Conservation (phyloP, 1,284 basidiomycete species). For the Cutaneotrichosporon arboriforme region DNA sequence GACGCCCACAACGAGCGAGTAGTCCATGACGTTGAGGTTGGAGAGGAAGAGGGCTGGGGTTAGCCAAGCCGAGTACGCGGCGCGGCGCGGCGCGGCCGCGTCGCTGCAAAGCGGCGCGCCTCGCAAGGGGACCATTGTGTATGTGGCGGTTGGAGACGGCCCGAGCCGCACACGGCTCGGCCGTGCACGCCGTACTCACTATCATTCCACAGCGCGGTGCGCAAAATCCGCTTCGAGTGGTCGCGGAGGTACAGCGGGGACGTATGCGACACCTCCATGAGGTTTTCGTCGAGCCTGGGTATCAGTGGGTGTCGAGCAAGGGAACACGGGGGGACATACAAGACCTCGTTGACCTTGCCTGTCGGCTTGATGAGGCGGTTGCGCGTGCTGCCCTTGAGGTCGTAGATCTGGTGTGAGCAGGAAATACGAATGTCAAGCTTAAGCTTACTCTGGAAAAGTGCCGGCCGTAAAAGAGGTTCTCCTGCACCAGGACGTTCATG, state of each 20-base stretch:
- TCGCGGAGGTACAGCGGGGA: constrained; percentile 90
- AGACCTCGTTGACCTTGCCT: constrained; percentile 84
- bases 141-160: too few species aligned
- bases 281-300: constrained; percentile 46
- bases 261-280: constrained; percentile 46
- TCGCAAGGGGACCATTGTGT: too few species aligned
- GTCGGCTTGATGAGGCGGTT: constrained; percentile 88
- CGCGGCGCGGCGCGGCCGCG: too few species aligned
- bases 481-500: constrained; percentile 96
- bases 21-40: constrained; percentile 98
- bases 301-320: not conserved
- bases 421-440: too few species aligned
- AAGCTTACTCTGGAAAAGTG: constrained; percentile 71
- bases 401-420: constrained; percentile 65
- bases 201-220: constrained; percentile 88
- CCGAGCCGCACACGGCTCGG: not conserved
- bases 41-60: constrained; percentile 63
- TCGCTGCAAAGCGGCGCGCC: not conserved
- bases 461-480: constrained; percentile 92
- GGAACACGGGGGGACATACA: constrained; percentile 46
- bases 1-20: constrained; percentile 91
- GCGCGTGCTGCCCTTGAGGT: constrained; percentile 86
- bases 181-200: constrained; percentile 52
- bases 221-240: constrained; percentile 86
- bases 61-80: too few species aligned